Conservation (phyloP, 1,139 yeast species). For the Arxiozyma telluris region DNA sequence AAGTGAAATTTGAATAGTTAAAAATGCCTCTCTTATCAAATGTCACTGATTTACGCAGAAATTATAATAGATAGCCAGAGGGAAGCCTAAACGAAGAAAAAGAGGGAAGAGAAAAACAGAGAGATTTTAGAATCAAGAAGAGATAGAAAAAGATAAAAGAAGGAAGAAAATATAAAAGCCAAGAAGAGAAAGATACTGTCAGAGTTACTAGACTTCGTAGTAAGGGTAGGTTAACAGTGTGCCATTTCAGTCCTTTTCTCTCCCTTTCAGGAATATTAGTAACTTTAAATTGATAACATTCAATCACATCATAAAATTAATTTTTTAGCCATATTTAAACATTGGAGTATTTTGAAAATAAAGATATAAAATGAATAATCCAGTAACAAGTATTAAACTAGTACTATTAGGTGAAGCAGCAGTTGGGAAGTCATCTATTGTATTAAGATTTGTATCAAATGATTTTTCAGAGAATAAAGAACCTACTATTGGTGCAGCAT, state of each 20-base stretch:
- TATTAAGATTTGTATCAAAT: conserved; percentile 84
- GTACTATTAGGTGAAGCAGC: conserved; percentile 96
- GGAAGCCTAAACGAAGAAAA: not conserved
- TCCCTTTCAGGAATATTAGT: not conserved
- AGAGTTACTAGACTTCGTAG: no score
- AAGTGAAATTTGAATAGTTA: no score
- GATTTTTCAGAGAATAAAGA: conserved; percentile 96
- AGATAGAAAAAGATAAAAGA: no score
- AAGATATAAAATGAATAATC: conserved; percentile 7
- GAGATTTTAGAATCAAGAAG: no score
- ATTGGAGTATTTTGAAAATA: not conserved
- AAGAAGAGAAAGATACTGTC: not conserved
- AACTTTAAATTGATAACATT: not conserved
- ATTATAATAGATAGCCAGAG: not conserved
- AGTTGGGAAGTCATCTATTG: conserved; percentile 91
- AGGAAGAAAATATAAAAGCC: not conserved
- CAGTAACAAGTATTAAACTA: conserved; percentile 69
- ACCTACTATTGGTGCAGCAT: conserved; percentile 98
- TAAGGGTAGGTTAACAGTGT: not conserved
- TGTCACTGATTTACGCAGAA: no score
- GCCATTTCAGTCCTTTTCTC: not conserved
- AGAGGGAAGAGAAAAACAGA: no score
- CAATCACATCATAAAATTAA: not conserved
- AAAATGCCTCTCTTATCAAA: not conserved
- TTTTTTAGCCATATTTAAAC: not conserved